A percentile compares a stretch with the other conserved stretches of the same genome.
These are phyloP conservation scores for Rhodotorula toruloides DNA, from an alignment of 768 basidiomycete species.

Conservation along the genomic window DNA sequence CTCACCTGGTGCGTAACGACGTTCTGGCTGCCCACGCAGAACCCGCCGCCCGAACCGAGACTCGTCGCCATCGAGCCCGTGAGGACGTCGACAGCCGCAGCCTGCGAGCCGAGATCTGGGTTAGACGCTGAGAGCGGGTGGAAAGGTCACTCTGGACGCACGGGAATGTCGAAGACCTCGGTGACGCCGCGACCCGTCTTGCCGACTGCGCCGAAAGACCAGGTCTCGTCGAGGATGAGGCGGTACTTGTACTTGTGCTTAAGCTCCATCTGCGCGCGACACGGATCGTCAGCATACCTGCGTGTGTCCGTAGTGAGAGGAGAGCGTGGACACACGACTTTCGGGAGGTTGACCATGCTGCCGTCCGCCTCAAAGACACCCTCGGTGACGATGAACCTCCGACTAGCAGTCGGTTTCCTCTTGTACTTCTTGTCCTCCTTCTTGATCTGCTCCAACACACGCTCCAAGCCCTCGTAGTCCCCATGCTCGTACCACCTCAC, in stretches of 20 bases:
- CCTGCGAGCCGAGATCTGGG: too few species aligned
- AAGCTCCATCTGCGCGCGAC: constrained; percentile 66
- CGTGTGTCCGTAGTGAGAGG: not conserved
- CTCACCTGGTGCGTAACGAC: constrained; percentile 82
- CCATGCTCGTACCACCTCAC: constrained; percentile 97
- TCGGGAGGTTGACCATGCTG: constrained; percentile 83
- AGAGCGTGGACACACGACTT: constrained; percentile 59
- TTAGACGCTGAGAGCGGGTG: too few species aligned
- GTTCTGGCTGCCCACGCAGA: constrained; percentile 79
- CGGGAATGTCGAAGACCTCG: constrained; percentile 87
- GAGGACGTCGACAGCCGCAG: constrained; percentile 88
- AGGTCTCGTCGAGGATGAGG: constrained; percentile 84
- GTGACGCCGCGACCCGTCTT: constrained; percentile 90
- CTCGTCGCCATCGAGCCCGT: constrained; percentile 81
- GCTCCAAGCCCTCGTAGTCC: constrained; percentile 82
- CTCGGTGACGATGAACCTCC: constrained; percentile 92
- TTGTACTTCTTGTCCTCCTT: constrained; percentile 83
- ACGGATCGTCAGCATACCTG: not conserved
- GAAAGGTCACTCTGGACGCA: constrained; percentile 48
- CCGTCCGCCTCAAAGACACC: constrained; percentile 96
- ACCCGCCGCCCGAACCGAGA: constrained; percentile 79
- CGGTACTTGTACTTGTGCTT: constrained; percentile 95
- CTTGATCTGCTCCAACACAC: constrained; percentile 72
- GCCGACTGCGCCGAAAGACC: constrained; percentile 89
- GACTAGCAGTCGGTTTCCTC: constrained; percentile 61